These are phyloP conservation scores for Collybia nuda DNA, from an alignment of 768 basidiomycete species.

Conservation along the genomic window DNA sequence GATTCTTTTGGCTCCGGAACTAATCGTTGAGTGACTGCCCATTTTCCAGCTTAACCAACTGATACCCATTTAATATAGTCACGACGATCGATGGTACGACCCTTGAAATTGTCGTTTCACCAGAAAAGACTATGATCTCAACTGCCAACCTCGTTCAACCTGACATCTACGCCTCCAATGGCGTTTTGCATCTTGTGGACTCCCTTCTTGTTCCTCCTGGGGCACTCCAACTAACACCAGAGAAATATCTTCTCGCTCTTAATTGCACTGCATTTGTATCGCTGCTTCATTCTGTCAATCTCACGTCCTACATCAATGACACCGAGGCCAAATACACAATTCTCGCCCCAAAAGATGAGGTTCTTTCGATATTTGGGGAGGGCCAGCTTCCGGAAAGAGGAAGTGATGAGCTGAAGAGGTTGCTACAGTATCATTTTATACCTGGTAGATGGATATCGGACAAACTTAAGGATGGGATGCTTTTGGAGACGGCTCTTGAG, in stretches of 20 bases:
- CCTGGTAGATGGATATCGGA: constrained; percentile 73
- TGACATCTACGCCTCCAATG: constrained; percentile 93
- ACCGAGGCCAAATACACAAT: constrained; percentile 78
- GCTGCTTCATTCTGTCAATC: constrained; percentile 79
- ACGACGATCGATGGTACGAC: constrained; percentile 66
- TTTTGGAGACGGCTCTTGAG: constrained; percentile 77
- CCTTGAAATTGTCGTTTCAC: constrained; percentile 57
- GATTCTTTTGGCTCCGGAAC: constrained; percentile 54
- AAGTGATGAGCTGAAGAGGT: constrained; percentile 64
- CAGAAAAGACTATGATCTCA: constrained; percentile 56
- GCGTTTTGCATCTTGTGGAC: constrained; percentile 89
- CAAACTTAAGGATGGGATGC: constrained; percentile 70
- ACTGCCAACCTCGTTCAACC: constrained; percentile 62
- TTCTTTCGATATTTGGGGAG: constrained; percentile 57
- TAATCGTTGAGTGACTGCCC: constrained; percentile 47
- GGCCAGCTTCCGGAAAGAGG: constrained; percentile 63
- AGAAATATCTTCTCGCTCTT: constrained; percentile 91
- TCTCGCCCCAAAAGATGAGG: constrained; percentile 88
- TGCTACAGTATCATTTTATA: constrained; percentile 89
- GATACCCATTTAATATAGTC: constrained; percentile 43
- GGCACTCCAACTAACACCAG: constrained; percentile 81
- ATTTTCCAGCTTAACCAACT: not conserved
- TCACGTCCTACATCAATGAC: constrained; percentile 69
- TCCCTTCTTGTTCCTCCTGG: constrained; percentile 77
- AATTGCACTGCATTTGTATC: constrained; percentile 92